These are phyloP conservation scores for Brassica carinata DNA, from an alignment of 345 rosid genomes.

Conservation along the genomic window DNA sequence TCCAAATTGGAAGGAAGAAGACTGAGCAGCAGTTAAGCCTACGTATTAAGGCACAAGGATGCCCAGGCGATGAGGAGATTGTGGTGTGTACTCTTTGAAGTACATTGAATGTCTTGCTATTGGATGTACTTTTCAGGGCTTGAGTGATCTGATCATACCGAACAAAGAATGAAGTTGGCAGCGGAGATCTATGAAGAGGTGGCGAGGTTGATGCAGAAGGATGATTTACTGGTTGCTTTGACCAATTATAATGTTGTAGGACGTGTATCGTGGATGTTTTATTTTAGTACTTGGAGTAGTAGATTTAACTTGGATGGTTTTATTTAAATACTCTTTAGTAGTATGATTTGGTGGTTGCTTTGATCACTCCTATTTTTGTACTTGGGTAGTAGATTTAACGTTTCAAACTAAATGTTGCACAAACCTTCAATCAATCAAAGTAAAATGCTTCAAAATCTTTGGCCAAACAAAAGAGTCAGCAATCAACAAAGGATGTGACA, in stretches of 20 bases:
- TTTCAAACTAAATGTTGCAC: no score
- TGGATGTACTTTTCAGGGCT: background rate
- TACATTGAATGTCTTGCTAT: background rate
- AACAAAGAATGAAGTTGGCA: background rate
- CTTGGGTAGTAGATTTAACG: no score
- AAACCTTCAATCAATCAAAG: slow-evolving; percentile 31
- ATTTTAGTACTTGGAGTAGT: no score
- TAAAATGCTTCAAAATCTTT: slow-evolving; percentile 33
- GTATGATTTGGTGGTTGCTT: no score
- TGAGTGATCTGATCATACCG: background rate
- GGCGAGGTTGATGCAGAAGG: background rate
- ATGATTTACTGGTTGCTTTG: background rate
- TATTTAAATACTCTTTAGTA: no score
- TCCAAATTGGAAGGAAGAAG: background rate
- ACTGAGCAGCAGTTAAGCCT: background rate
- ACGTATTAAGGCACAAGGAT: background rate
- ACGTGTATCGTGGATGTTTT: no score
- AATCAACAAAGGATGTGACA: background rate
- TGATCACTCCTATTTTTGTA: no score
- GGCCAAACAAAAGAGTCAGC: slow-evolving; percentile 47
- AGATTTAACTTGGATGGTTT: no score
- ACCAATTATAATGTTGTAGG: no score
- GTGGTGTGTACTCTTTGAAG: background rate
- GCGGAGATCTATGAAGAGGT: background rate
- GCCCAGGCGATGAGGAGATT: background rate